A percentile compares a stretch with the other conserved stretches of the same genome.
These are phyloP conservation scores for Hanseniaspora lindneri DNA, from an alignment of 805 yeast genomes.

Conservation along the genomic window DNA sequence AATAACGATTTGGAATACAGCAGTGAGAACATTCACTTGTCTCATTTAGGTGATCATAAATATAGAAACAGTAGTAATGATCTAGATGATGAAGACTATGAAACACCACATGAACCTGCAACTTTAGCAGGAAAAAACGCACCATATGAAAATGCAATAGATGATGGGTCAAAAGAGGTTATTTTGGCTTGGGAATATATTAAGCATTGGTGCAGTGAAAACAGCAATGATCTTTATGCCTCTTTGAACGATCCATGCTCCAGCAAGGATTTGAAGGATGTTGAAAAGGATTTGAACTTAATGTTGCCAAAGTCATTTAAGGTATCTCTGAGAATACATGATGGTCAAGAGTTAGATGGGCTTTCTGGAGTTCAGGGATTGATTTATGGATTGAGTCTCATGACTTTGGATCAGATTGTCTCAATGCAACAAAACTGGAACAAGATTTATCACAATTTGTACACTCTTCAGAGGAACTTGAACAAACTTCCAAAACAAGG, in stretches of 20 bases:
- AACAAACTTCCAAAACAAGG: constrained; percentile 41
- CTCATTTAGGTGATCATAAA: constrained; percentile 4
- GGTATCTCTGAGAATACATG: constrained; percentile 70
- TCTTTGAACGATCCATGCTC: constrained; percentile 73
- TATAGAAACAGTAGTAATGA: constrained; percentile 15
- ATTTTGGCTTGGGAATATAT: constrained; percentile 81
- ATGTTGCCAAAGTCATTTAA: constrained; percentile 69
- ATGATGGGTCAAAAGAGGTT: constrained; percentile 62
- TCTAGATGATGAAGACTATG: constrained; percentile 9
- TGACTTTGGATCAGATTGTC: constrained; percentile 70
- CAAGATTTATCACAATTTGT: constrained; percentile 43
- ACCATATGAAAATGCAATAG: constrained; percentile 16
- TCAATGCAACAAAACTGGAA: constrained; percentile 82
- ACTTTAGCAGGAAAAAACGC: constrained; percentile 15
- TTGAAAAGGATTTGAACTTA: constrained; percentile 70
- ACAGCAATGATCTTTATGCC: constrained; percentile 71
- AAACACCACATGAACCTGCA: too few species aligned
- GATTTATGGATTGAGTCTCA: constrained; percentile 64
- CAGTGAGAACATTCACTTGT: constrained; percentile 12
- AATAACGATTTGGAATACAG: constrained; percentile 15
- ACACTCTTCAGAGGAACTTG: constrained; percentile 26
- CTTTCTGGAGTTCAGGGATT: constrained; percentile 61
- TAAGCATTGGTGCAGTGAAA: constrained; percentile 65
- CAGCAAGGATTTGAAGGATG: constrained; percentile 61
- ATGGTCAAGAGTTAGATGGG: constrained; percentile 76